Conservation (phyloP, 1,284 basidiomycete species). For the Grifola frondosa region DNA sequence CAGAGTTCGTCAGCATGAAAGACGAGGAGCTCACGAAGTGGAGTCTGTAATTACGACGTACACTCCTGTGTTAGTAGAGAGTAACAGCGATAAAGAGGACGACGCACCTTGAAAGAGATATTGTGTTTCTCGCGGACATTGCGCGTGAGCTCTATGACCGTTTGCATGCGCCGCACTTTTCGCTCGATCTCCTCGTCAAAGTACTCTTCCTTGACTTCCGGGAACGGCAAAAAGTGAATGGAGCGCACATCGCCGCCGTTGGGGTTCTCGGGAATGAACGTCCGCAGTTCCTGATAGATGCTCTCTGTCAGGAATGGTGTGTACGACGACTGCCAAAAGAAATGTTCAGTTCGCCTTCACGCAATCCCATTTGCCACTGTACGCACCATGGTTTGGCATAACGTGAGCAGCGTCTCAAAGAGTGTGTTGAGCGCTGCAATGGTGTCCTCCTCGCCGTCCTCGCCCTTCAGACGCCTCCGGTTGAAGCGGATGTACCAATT, state of each 20-base stretch:
- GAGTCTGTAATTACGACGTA: constrained; percentile 59
- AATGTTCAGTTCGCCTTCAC: constrained; percentile 1
- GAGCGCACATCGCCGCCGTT: constrained; percentile 82
- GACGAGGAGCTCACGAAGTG: constrained; percentile 89
- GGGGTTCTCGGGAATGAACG: constrained; percentile 79
- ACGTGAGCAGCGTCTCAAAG: constrained; percentile 93
- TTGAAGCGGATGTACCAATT: constrained; percentile 99
- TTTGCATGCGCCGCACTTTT: constrained; percentile 92
- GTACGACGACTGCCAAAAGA: constrained; percentile 84
- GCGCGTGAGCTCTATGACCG: constrained; percentile 91
- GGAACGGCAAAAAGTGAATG: constrained; percentile 95
- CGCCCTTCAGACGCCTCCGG: constrained; percentile 92
- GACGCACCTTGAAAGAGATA: constrained; percentile 82
- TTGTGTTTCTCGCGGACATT: constrained; percentile 88
- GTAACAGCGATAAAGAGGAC: background rate
- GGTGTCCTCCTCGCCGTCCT: constrained; percentile 90
- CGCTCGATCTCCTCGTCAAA: constrained; percentile 96
- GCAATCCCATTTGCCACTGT: background rate
- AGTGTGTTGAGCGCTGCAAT: constrained; percentile 90
- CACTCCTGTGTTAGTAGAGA: constrained; percentile 4
- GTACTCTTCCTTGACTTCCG: constrained; percentile 91
- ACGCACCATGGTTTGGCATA: constrained; percentile 90
- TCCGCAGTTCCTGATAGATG: constrained; percentile 89
- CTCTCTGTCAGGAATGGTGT: constrained; percentile 98
- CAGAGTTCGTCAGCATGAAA: constrained; percentile 91